These are phyloP conservation scores for Penicillium pancosmium DNA, from an alignment of 495 filamentous ascomycete genomes.

Conservation along the genomic window DNA sequence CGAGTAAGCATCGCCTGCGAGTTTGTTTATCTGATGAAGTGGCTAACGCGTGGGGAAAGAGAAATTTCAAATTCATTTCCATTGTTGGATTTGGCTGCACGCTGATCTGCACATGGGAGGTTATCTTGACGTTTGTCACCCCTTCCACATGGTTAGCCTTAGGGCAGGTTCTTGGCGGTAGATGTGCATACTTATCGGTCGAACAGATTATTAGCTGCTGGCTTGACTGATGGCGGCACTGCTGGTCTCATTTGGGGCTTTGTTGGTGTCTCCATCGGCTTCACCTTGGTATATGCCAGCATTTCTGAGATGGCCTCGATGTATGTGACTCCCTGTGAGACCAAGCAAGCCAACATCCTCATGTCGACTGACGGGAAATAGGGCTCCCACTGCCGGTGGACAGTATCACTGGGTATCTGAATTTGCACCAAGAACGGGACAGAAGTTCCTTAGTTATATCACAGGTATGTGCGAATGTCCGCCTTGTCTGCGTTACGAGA, in stretches of 20 bases:
- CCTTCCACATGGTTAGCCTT: slow-evolving; percentile 1
- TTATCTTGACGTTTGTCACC: slow-evolving; percentile 44
- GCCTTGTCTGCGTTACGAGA: not conserved
- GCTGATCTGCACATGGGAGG: slow-evolving; percentile 51
- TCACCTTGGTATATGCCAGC: slow-evolving; percentile 51
- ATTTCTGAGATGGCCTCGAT: slow-evolving; percentile 62
- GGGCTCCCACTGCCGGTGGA: slow-evolving; percentile 52
- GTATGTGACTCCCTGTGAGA: slow-evolving; percentile 27
- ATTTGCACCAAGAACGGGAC: slow-evolving; percentile 54
- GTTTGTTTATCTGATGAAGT: too few relatives aligned
- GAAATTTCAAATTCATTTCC: slow-evolving; percentile 53
- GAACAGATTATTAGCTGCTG: slow-evolving; percentile 40
- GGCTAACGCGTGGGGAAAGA: slow-evolving; percentile 30
- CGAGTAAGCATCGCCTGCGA: slow-evolving; percentile 30
- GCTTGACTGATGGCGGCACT: slow-evolving; percentile 57
- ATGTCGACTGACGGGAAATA: slow-evolving; percentile 13
- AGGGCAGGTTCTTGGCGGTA: not conserved
- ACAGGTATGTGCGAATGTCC: slow-evolving; percentile 41
- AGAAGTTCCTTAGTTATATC: slow-evolving; percentile 62
- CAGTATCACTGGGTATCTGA: slow-evolving; percentile 65
- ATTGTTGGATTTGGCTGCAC: slow-evolving; percentile 52
- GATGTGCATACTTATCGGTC: not conserved
- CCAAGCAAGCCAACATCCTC: not conserved
- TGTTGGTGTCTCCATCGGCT: slow-evolving; percentile 49
- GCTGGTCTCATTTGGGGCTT: slow-evolving; percentile 61